Percentiles rank a stretch among this genome's conserved stretches.
Conservation (phyloP, 805 yeast species). For the Wickerhamomyces kurtzmanii region DNA sequence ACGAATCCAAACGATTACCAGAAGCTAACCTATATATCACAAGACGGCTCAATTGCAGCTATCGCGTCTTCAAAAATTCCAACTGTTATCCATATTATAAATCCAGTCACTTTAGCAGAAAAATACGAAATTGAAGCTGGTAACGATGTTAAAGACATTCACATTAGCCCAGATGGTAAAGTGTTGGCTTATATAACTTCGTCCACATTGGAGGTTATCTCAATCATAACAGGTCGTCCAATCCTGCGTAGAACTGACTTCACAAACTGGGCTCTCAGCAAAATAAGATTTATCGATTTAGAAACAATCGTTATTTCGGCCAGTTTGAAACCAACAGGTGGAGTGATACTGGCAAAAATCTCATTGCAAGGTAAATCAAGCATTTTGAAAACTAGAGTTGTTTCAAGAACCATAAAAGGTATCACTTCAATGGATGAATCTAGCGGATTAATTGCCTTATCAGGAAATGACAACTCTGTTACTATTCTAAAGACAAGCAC, state of each 20-base stretch:
- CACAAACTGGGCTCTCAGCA: conserved; percentile 16
- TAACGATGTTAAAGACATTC: conserved; percentile 52
- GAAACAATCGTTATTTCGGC: conserved; percentile 29
- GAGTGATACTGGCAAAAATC: conserved; percentile 26
- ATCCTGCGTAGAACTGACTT: conserved; percentile 21
- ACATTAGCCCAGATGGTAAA: conserved; percentile 65
- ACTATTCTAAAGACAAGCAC: conserved; percentile 41
- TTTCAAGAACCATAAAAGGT: conserved; percentile 42
- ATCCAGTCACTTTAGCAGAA: conserved; percentile 45
- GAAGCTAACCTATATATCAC: conserved; percentile 50
- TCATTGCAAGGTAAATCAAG: too few relatives aligned
- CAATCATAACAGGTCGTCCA: conserved; percentile 29
- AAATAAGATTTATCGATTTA: conserved; percentile 19
- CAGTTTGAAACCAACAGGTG: conserved; percentile 23
- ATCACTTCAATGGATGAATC: conserved; percentile 42
- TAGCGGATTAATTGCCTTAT: conserved; percentile 28
- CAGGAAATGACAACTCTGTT: conserved; percentile 53
- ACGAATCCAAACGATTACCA: conserved; percentile 40
- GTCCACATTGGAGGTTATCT: conserved; percentile 34
- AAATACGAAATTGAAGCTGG: conserved; percentile 49
- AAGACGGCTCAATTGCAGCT: conserved; percentile 55
- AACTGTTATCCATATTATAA: conserved; percentile 54
- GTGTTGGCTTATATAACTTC: conserved; percentile 56
- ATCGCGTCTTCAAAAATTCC: conserved; percentile 65
- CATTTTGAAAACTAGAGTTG: conserved; percentile 27